phyloP scores from a whole-genome alignment of 108 stramenopile genomes.

The Skeletonema tropicum region DNA sequence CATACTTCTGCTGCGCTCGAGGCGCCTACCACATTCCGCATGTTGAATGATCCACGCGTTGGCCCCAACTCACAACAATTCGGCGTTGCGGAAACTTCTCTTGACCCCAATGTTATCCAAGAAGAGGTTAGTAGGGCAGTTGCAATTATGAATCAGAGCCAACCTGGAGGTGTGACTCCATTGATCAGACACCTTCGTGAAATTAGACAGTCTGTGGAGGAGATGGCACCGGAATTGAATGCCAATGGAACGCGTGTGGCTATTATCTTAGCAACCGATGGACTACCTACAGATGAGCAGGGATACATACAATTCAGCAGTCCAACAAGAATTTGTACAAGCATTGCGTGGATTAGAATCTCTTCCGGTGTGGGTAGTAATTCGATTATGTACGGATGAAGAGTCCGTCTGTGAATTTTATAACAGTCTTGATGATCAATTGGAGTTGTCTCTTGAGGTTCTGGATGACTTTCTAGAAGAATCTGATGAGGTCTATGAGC shows the following conservation, averaged over 20 bases:
- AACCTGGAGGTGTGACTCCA: slow-evolving; percentile 82
- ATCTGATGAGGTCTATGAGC: slow-evolving; percentile 69
- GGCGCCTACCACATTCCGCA: slow-evolving; percentile 73
- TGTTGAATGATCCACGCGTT: slow-evolving; percentile 65
- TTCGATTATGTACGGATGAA: slow-evolving; percentile 86
- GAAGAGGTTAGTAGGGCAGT: slow-evolving; percentile 57
- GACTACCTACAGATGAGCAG: slow-evolving; percentile 49
- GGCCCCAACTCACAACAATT: slow-evolving; percentile 60
- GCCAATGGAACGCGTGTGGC: slow-evolving; percentile 70
- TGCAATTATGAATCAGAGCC: slow-evolving; percentile 54
- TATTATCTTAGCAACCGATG: slow-evolving; percentile 82
- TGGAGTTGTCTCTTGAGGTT: slow-evolving; percentile 80
- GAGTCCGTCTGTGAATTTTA: slow-evolving; percentile 65
- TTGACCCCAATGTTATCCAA: slow-evolving; percentile 37
- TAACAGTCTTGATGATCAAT: slow-evolving; percentile 70
- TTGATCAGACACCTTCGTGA: slow-evolving; percentile 72
- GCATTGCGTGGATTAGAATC: slow-evolving; percentile 60
- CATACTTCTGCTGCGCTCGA: slow-evolving; percentile 61
- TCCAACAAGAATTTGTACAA: slow-evolving; percentile 38
- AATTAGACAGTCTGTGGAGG: slow-evolving; percentile 62
- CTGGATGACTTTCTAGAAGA: slow-evolving; percentile 87
- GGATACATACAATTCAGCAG: slow-evolving; percentile 33
- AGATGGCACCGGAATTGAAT: slow-evolving; percentile 51
- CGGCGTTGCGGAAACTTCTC: slow-evolving; percentile 2
- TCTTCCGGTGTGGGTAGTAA: slow-evolving; percentile 76